A percentile compares a stretch with the other conserved stretches of the same genome.
phyloP scores from a whole-genome alignment of 495 filamentous ascomycete species.

The Geopyxis carbonaria region DNA sequence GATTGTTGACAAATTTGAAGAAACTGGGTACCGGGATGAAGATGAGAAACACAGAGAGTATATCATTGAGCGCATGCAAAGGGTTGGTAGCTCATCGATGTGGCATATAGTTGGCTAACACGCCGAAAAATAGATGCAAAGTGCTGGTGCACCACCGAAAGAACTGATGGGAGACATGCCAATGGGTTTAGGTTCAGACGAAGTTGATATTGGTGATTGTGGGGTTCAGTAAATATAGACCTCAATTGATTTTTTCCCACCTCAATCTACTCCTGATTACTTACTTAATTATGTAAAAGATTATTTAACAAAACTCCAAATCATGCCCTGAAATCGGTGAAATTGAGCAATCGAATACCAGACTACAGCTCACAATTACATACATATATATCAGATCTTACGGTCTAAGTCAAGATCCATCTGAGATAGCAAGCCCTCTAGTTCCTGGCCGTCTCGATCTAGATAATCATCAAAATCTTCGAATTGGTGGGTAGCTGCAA shows the following conservation, averaged over 20 bases:
- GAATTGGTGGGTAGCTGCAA: too few species aligned
- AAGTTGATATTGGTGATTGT: slow-evolving; percentile 55
- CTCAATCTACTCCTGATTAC: too few species aligned
- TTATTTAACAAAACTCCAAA: too few species aligned
- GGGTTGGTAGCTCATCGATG: slow-evolving; percentile 51
- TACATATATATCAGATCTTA: slow-evolving; percentile 1
- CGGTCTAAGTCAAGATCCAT: slow-evolving; percentile 19
- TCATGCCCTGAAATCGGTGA: too few species aligned
- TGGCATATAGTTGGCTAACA: slow-evolving; percentile 6
- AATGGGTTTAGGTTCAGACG: slow-evolving; percentile 52
- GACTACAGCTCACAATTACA: background rate
- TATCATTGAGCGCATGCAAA: slow-evolving; percentile 93
- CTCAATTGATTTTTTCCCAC: too few species aligned
- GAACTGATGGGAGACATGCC: slow-evolving; percentile 84
- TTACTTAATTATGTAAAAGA: too few species aligned
- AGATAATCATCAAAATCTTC: slow-evolving; percentile 21
- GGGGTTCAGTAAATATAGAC: slow-evolving; percentile 51
- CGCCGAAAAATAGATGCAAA: slow-evolving; percentile 61
- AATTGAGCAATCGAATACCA: too few species aligned
- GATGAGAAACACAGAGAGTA: slow-evolving; percentile 71
- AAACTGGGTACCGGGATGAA: slow-evolving; percentile 56
- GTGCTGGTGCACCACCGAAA: slow-evolving; percentile 68
- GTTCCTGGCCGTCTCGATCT: slow-evolving; percentile 20
- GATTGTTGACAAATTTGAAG: slow-evolving; percentile 80
- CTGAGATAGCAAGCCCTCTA: slow-evolving; percentile 20